phyloP scores from a whole-genome alignment of 2,329 filamentous ascomycete genomes.

The Neofusicoccum ribis region DNA sequence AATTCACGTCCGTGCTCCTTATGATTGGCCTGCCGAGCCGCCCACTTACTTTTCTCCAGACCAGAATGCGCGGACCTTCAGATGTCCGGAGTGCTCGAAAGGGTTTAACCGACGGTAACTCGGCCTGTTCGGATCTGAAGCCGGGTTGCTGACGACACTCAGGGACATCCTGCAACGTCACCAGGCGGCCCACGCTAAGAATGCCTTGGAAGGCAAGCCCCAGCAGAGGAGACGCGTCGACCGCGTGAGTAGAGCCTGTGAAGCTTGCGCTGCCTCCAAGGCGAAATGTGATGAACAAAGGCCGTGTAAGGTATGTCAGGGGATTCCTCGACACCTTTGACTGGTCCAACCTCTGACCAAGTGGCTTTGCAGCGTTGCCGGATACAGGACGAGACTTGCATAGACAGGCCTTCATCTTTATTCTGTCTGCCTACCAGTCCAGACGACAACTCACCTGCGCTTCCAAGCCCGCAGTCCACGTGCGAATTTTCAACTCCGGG shows the following conservation, averaged over 20 bases:
- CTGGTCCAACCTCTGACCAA: no score
- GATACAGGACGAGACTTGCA: slow-evolving; percentile 20
- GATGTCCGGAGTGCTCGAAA: slow-evolving; percentile 31
- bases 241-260: slow-evolving; percentile 32
- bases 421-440: slow-evolving; percentile 27
- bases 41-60: background rate
- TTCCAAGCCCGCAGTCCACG: background rate
- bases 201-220: slow-evolving; percentile 25
- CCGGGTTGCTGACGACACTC: background rate
- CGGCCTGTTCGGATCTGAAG: background rate
- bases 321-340: background rate
- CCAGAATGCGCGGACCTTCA: slow-evolving; percentile 32
- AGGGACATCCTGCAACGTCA: slow-evolving; percentile 33
- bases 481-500: background rate
- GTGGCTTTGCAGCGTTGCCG: slow-evolving; percentile 14
- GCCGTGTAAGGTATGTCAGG: slow-evolving; percentile 29
- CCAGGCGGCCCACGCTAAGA: slow-evolving; percentile 30
- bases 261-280: slow-evolving; percentile 33
- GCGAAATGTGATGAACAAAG: slow-evolving; percentile 33
- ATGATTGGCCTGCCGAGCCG: no score
- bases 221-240: slow-evolving; percentile 25
- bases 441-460: slow-evolving; percentile 24
- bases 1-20: slow-evolving; percentile 27
- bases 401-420: slow-evolving; percentile 17
- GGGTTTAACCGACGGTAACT: slow-evolving; percentile 29